Percentiles rank a stretch among this genome's conserved stretches.
phyloP scores from a whole-genome alignment of 371 early-diverging fungal genomes.

The Mortierella sp. region DNA sequence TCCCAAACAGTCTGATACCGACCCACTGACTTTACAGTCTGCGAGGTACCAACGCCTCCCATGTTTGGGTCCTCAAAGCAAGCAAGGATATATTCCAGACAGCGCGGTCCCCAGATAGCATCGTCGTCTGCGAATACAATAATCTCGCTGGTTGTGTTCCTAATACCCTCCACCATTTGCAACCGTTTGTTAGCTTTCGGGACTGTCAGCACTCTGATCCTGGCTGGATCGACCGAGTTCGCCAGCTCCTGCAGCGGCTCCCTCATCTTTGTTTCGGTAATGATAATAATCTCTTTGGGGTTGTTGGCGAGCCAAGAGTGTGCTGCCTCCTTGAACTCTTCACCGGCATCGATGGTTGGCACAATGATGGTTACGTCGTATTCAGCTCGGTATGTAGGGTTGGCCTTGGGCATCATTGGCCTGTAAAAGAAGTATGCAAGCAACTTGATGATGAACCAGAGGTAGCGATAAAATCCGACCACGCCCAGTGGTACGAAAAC shows the following conservation, averaged over 20 bases:
- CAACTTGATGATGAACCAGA: constrained; percentile 75
- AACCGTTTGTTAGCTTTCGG: constrained; percentile 73
- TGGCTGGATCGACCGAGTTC: constrained; percentile 59
- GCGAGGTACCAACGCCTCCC: constrained; percentile 83
- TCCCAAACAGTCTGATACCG: constrained; percentile 78
- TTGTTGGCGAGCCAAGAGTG: constrained; percentile 73
- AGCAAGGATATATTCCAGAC: constrained; percentile 75
- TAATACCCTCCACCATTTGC: constrained; percentile 79
- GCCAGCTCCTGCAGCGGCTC: constrained; percentile 62
- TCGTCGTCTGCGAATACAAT: constrained; percentile 81
- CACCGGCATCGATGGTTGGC: constrained; percentile 82
- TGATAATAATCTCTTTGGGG: constrained; percentile 72
- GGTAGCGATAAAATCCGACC: constrained; percentile 79
- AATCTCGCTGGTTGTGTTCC: constrained; percentile 72
- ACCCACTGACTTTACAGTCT: constrained; percentile 69
- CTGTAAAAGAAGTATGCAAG: constrained; percentile 65
- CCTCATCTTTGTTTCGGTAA: constrained; percentile 67
- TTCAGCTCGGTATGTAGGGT: constrained; percentile 64
- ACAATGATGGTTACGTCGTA: constrained; percentile 80
- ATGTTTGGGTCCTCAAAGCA: constrained; percentile 79
- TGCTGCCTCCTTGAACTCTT: constrained; percentile 76
- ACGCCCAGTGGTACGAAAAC: constrained; percentile 80
- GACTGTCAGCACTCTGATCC: constrained; percentile 64
- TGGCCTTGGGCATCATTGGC: constrained; percentile 62
- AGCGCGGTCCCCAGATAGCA: constrained; percentile 76